phyloP scores from a whole-genome alignment of 306 rosid species.

The Albizia julibrissin region DNA sequence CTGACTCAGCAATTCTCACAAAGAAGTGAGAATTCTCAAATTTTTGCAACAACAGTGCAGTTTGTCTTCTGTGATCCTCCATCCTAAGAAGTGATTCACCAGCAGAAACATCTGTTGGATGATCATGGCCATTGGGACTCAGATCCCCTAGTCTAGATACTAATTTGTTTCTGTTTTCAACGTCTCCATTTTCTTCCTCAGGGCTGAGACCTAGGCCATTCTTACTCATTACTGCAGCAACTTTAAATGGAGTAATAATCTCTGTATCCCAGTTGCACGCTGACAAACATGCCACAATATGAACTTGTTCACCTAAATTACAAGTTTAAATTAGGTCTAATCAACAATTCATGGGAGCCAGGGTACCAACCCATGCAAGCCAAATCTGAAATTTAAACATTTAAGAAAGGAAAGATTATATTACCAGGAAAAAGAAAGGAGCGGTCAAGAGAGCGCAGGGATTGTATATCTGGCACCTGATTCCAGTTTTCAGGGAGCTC shows the following conservation, averaged over 20 bases:
- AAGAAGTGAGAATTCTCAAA: constrained; percentile 92
- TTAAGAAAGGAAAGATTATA: constrained; percentile 29
- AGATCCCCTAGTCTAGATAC: constrained; percentile 42
- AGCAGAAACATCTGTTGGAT: constrained; percentile 48
- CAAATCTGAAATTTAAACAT: constrained; percentile 27
- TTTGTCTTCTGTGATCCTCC: constrained; percentile 85
- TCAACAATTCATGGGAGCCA: constrained; percentile 12
- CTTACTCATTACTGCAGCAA: constrained; percentile 91
- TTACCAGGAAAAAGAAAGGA: constrained; percentile 95
- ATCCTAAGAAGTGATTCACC: constrained; percentile 86
- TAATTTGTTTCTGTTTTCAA: constrained; percentile 46
- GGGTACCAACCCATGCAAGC: constrained; percentile 27
- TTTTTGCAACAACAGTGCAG: constrained; percentile 68
- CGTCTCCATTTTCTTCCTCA: constrained; percentile 60
- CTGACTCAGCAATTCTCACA: constrained; percentile 88
- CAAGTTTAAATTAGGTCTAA: constrained; percentile 39
- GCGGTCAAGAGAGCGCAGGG: constrained; percentile 70
- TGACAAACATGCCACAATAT: constrained; percentile 85
- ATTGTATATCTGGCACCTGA: constrained; percentile 64
- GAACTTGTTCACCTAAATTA: constrained; percentile 87
- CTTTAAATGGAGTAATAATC: constrained; percentile 93
- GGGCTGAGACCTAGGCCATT: constrained; percentile 59
- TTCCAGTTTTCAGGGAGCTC: constrained; percentile 82
- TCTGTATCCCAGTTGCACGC: constrained; percentile 80
- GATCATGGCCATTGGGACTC: constrained; percentile 49